Evolutionary conservation across 768 basidiomycete genomes (phyloP).

Genomic region (Boletellus emodensis): DNA sequence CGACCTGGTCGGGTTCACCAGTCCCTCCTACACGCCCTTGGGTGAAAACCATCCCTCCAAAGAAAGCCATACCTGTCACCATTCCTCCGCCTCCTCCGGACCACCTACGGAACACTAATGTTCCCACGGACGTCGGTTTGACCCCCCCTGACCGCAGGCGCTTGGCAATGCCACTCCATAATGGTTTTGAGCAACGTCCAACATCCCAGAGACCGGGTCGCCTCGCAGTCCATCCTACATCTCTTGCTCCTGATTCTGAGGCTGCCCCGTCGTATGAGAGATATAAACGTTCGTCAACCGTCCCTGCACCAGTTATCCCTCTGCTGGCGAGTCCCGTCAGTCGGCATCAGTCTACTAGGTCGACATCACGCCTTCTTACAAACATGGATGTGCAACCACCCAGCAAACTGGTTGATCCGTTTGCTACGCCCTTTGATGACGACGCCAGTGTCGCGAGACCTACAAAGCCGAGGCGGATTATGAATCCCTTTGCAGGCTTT

Average conservation of each 20-base stretch:
- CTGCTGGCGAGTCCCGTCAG: conserved; percentile 14
- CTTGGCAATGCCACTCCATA: conserved; percentile 41
- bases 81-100: conserved; percentile 30
- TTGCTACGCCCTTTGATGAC: conserved; percentile 79
- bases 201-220: conserved; percentile 14
- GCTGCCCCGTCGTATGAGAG: conserved; percentile 10
- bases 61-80: conserved; percentile 34
- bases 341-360: conserved; percentile 23
- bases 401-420: conserved; percentile 43
- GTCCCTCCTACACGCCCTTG: conserved; percentile 23
- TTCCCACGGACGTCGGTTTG: conserved; percentile 35
- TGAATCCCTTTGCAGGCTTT: conserved; percentile 48
- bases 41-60: conserved; percentile 23
- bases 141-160: conserved; percentile 22
- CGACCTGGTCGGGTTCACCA: conserved; percentile 31
- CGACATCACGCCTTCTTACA: conserved; percentile 45
- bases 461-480: conserved; percentile 40
- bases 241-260: conserved; percentile 5
- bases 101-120: conserved; percentile 31
- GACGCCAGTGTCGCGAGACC: conserved; percentile 41
- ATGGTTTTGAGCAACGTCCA: conserved; percentile 33
- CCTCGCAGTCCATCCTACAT: conserved; percentile 15
- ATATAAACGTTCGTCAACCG: conserved; percentile 22
- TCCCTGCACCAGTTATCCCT: conserved; percentile 15
- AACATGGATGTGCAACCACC: conserved; percentile 40